Conservation (phyloP, 2,329 filamentous ascomycete species). For the Pyrenophora tritici-repentis region DNA sequence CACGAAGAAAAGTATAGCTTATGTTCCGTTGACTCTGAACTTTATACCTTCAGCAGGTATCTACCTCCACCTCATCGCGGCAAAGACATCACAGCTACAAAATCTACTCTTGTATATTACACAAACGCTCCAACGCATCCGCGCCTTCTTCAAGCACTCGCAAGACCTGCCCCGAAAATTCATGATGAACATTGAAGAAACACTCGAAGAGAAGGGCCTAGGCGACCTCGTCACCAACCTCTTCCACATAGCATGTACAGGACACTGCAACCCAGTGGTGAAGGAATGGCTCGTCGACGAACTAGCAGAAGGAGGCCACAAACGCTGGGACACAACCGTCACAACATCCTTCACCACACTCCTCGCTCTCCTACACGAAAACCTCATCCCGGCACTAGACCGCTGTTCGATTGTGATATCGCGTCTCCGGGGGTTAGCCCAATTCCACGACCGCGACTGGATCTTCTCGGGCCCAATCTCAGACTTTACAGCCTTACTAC, state of each 20-base stretch:
- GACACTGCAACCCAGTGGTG: constrained; percentile 74
- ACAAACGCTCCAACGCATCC: constrained; percentile 78
- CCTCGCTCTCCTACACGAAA: constrained; percentile 79
- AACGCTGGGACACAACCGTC: constrained; percentile 92
- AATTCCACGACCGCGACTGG: constrained; percentile 72
- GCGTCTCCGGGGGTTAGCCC: constrained; percentile 80
- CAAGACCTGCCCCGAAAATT: constrained; percentile 80
- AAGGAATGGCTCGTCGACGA: constrained; percentile 89
- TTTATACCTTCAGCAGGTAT: constrained; percentile 80
- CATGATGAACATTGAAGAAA: constrained; percentile 75
- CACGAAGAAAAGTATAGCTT: constrained; percentile 42
- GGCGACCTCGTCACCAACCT: constrained; percentile 75
- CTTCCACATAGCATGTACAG: constrained; percentile 84
- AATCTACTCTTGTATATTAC: constrained; percentile 84
- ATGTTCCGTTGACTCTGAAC: constrained; percentile 76
- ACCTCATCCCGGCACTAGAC: constrained; percentile 86
- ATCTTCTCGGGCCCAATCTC: constrained; percentile 58
- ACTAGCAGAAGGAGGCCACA: constrained; percentile 74
- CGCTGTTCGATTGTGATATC: constrained; percentile 80
- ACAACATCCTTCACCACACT: constrained; percentile 77
- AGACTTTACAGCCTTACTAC: constrained; percentile 56
- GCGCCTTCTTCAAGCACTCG: constrained; percentile 80
- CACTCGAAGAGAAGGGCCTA: constrained; percentile 68
- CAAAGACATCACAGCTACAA: constrained; percentile 84
- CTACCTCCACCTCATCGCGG: constrained; percentile 81